A percentile compares a stretch with the other conserved stretches of the same genome.
Evolutionary conservation across 306 rosid species (phyloP).

Genomic region (Vigna trinervia): DNA sequence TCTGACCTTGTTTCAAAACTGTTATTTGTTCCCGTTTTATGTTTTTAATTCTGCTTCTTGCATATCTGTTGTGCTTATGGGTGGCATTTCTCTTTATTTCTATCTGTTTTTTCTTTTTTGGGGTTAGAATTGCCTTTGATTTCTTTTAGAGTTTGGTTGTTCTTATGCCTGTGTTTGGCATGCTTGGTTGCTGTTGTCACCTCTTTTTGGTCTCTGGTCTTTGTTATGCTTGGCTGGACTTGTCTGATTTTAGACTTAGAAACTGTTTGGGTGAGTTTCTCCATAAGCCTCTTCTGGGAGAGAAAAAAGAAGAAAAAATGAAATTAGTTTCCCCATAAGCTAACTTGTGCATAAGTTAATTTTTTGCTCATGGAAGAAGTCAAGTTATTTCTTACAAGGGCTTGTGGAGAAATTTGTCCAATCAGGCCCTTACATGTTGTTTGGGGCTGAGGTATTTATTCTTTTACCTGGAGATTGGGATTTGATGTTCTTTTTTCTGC

Average conservation of each 20-base stretch:
- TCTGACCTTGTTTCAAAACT: not conserved
- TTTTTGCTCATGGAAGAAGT: too few species aligned
- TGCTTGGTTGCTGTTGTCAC: not conserved
- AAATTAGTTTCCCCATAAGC: too few species aligned
- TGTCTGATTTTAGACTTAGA: not conserved
- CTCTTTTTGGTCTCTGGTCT: not conserved
- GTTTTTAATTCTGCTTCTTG: conserved; percentile 3
- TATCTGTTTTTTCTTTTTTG: not conserved
- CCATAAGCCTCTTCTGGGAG: too few species aligned
- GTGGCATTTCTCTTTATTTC: conserved; percentile 9
- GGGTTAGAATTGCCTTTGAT: conserved; percentile 2
- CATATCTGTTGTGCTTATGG: conserved; percentile 3
- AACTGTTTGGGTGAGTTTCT: too few species aligned
- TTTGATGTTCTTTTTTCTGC: not conserved
- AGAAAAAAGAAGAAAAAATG: too few species aligned
- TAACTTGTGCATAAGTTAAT: too few species aligned
- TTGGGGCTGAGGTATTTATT: not conserved
- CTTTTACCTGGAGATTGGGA: not conserved
- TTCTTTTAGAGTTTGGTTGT: not conserved
- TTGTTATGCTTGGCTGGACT: not conserved
- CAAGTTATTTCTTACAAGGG: too few species aligned
- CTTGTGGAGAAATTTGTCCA: too few species aligned
- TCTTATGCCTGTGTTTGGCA: not conserved
- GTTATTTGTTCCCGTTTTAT: conserved; percentile 10
- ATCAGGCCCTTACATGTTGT: not conserved